Base-by-base conservation (phyloP, 352 stramenopile genomes). In the Globisporangium echinulatum region DNA sequence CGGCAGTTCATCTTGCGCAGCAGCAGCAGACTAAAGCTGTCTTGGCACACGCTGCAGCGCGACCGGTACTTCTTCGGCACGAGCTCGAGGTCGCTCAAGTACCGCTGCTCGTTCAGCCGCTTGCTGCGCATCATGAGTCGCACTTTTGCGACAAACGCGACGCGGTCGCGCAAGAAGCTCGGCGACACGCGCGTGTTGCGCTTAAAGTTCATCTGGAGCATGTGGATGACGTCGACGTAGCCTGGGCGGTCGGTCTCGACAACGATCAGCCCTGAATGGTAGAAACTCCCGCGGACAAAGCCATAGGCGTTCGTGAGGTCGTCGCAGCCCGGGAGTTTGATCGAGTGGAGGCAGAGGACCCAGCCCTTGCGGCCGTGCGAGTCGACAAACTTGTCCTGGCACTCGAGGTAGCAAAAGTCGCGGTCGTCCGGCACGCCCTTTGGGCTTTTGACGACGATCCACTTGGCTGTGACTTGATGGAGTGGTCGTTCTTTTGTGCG, bases 301-400 rank as follows among this genome's bases (percentile, higher is more conserved):
- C 81, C 79, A 62, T 92, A 90, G 55, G 86, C 77, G n/a, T 75
- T 64, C 58, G 76, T 84, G 13, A 95, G 63, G 9, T 92, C 82
- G 53, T 92, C 79, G 60, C 76, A 88, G 7, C 80, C 82, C 1
- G 82, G 82, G 14, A 95, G 49, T 58, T 90, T 90, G 63, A 95
- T 92, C 19, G 79, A 91, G 59, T 95, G 83, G 54, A 90, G 68
- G n/a, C 82, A 85, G 8, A 93, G 54, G 13, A 95, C 82, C 85
- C 85, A 95, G 6, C 85, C 85, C 60, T 88, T 88, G 58, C 83
- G 78, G 36, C 85, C 83, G 39, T 64, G 72, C 25, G 83, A 82
- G 67, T 95, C 85, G 4, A 88, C 84, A 52, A 95, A 95, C 70
- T 90, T 85, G 69, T 95, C 82, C 54, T 95, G 85, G 60, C 82